phyloP scores from a whole-genome alignment of 805 yeast genomes.

The Kazachstania psychrophila region DNA sequence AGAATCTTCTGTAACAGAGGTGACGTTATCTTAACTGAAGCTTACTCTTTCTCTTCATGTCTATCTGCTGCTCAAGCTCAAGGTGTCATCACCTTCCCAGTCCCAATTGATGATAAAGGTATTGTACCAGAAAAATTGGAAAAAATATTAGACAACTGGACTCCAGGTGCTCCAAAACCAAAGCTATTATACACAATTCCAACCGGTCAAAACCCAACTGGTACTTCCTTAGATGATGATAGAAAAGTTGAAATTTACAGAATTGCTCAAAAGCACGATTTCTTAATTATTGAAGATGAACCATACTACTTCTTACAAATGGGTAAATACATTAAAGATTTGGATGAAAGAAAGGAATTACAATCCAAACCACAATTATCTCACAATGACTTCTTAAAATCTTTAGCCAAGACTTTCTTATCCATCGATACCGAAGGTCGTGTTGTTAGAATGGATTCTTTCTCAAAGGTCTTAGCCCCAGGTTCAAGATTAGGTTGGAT shows the following conservation, averaged over 20 bases:
- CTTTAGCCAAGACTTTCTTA: slow-evolving; percentile 67
- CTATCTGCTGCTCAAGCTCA: slow-evolving; percentile 70
- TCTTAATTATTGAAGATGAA: slow-evolving; percentile 86
- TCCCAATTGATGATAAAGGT: slow-evolving; percentile 72
- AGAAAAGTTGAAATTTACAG: slow-evolving; percentile 72
- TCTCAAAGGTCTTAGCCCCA: slow-evolving; percentile 87
- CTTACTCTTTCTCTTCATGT: slow-evolving; percentile 75
- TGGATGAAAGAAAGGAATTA: slow-evolving; percentile 24
- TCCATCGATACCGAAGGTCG: slow-evolving; percentile 79
- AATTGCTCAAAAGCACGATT: slow-evolving; percentile 76
- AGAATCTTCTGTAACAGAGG: slow-evolving; percentile 71
- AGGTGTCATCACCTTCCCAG: slow-evolving; percentile 60
- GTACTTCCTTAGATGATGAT: slow-evolving; percentile 67
- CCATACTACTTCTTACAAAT: slow-evolving; percentile 96
- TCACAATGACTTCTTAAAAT: slow-evolving; percentile 58
- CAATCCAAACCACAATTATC: slow-evolving; percentile 18
- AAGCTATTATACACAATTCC: slow-evolving; percentile 82
- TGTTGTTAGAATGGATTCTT: slow-evolving; percentile 80
- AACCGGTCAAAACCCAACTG: slow-evolving; percentile 98
- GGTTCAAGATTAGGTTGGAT: slow-evolving; percentile 88
- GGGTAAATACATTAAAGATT: slow-evolving; percentile 57
- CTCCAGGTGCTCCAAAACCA: slow-evolving; percentile 55
- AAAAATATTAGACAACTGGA: slow-evolving; percentile 58
- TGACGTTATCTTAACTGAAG: slow-evolving; percentile 77
- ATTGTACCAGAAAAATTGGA: slow-evolving; percentile 65